phyloP scores from a whole-genome alignment of 495 filamentous ascomycete species.

The Neurospora sp. region DNA sequence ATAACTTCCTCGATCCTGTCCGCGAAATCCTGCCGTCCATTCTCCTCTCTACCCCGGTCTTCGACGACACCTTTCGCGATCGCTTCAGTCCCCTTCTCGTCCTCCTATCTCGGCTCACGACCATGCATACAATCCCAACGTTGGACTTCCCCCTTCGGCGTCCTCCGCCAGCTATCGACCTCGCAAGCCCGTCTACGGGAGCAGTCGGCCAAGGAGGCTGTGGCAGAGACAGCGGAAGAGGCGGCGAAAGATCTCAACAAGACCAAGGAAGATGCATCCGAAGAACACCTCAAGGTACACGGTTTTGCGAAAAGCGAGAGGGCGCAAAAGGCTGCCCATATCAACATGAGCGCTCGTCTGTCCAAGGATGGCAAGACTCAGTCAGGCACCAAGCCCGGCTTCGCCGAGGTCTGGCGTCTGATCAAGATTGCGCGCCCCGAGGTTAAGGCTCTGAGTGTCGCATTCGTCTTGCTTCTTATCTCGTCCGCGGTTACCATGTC shows the following conservation, averaged over 20 bases:
- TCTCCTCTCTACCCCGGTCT: conserved; percentile 2
- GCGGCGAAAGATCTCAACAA: conserved; percentile 7
- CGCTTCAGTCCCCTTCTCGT: not conserved
- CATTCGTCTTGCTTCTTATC: conserved; percentile 73
- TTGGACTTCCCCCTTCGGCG: conserved; percentile 15
- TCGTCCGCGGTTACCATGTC: conserved; percentile 89
- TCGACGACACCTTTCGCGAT: not conserved
- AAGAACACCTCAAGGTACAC: conserved; percentile 19
- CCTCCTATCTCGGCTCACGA: not conserved
- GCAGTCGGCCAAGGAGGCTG: conserved; percentile 1
- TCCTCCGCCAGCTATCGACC: conserved; percentile 23
- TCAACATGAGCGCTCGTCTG: conserved; percentile 80
- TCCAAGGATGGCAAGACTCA: conserved; percentile 69
- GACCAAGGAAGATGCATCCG: conserved; percentile 8
- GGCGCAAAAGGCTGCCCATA: conserved; percentile 75
- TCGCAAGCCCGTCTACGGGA: conserved; percentile 9
- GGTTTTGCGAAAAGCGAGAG: conserved; percentile 47
- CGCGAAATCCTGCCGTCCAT: conserved; percentile 3
- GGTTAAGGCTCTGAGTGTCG: conserved; percentile 61
- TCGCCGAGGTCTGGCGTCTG: conserved; percentile 73
- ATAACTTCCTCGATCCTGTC: not conserved
- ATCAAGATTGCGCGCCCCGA: conserved; percentile 85
- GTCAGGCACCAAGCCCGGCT: conserved; percentile 51
- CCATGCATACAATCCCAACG: not conserved
- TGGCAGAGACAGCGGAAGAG: conserved; percentile 4